Evolutionary conservation across 2,329 filamentous ascomycete genomes (phyloP), one percentile per base, ranked within the genome.

Genomic region (Aaosphaeria arxii): DNA sequence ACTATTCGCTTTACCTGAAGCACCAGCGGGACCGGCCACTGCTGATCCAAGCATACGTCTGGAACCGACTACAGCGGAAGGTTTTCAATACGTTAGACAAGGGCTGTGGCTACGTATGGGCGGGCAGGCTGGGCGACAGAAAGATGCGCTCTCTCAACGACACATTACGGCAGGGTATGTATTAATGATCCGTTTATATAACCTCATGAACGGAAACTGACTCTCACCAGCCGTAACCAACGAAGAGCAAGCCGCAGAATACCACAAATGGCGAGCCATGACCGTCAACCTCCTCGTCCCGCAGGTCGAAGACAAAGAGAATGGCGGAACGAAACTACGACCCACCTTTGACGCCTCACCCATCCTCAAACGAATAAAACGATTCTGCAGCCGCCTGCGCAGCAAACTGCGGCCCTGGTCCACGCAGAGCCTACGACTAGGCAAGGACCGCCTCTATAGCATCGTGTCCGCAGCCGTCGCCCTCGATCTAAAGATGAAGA

Each of bases 71-170:
- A n/a, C 67, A 69, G 33, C 58, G 63, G n/a, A 64, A 64, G 39
- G 63, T 70, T 38, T 70, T 70, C 54, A 68, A 58, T 55, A 68
- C 60, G 29, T 60, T 65, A 44, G 49, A 61, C 33, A 67, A 65
- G 38, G 67, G 66, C 17, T 64, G 63, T 45, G 67, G 67, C 31
- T 70, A 70, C 45, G 54, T 69, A 7, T 70, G 67, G 67, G 67
- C 67, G 1, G 67, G 65, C 30, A 67, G 64, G 44, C 54, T 69
- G n/a, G 67, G 67, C 24, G 66, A 70, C 50, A 58, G 62, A 43
- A 67, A 67, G 29, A 53, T 70, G 6, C 63, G 67, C 2, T 59
- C 62, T 7, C 55, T 70, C 45, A 69, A 70, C 44, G 67, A 70
- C 44, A 67, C 63, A 3, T 51, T 70, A 39, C 58, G 67, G 17